Base-by-base conservation (phyloP, 768 basidiomycete species). In the Leccinellum rugosiceps region DNA sequence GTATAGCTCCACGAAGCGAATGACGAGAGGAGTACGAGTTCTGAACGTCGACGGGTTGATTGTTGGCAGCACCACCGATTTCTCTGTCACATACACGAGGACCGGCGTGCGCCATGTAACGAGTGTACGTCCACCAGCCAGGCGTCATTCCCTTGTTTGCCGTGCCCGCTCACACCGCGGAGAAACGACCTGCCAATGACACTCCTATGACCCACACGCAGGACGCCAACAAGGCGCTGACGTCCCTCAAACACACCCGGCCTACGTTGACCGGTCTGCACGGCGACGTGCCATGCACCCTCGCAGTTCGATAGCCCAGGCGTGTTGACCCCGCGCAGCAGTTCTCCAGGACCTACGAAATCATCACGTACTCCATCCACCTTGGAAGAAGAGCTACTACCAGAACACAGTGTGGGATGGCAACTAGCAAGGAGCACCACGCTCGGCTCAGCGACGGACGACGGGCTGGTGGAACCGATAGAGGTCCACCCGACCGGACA, bases 51-150 rank as follows among this genome's bases (percentile, higher is more conserved):
- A 92, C 69, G 71, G 68, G 35, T 68, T 92, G 53, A 82, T 81
- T 34, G 74, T 92, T 56, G 90, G 90, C 21, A 82, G 81, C 60
- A 91, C 90, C 7, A 81, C 80, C 4, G n/a, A n/a, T 89, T 92
- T 67, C 63, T 79, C 35, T 78, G 87, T 30, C 90, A 92, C 66
- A 79, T 90, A 56, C 90, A 92, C 69, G 74, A 75, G 35, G 77
- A 82, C 55, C 76, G n/a, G n/a, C n/a, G 75, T 28, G 70, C 77
- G n/a, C 84, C 87, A 3, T 92, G 90, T 68, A 69, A 73, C 32
- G 79, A 78, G 6, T 92, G 90, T 65, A 77, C 81, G 3, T 75
- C 79, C 19, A 73, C 71, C n/a, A 76, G 68, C 30, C 70, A 74
- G 43, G 80, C 62, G 82, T 87, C 61, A 83, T 92, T 31, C 82